Conservation (phyloP, 2,329 filamentous ascomycete species). For the Xylariales sp. region DNA sequence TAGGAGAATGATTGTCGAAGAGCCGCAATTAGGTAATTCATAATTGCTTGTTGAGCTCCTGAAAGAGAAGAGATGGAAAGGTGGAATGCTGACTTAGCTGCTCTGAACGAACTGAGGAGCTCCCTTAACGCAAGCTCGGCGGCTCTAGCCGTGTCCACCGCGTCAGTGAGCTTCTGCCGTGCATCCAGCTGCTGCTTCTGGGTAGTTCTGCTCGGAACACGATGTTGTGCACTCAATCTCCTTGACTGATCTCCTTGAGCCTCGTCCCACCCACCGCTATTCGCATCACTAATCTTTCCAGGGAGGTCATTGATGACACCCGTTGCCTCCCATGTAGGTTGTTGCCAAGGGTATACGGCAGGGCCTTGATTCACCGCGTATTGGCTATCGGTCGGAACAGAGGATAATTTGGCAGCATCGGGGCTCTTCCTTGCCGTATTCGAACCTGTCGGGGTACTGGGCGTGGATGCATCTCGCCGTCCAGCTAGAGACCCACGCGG, state of each 20-base stretch:
- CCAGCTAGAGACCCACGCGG: slow-evolving; percentile 60
- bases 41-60: too few species aligned
- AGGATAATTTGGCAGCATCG: slow-evolving; percentile 15
- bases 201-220: slow-evolving; percentile 42
- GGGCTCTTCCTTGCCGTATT: slow-evolving; percentile 5
- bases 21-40: too few species aligned
- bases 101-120: slow-evolving; percentile 73
- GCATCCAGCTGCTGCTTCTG: slow-evolving; percentile 61
- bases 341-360: slow-evolving; percentile 40
- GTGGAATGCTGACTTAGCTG: slow-evolving; percentile 65
- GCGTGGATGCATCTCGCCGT: slow-evolving; percentile 59
- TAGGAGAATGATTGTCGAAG: too few species aligned
- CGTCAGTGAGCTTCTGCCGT: slow-evolving; percentile 61
- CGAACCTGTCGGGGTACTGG: slow-evolving; percentile 42
- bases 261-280: slow-evolving; percentile 27
- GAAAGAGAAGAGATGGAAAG: too few species aligned
- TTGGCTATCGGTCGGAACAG: slow-evolving; percentile 36
- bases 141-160: slow-evolving; percentile 74
- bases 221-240: slow-evolving; percentile 21
- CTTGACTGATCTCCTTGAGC: slow-evolving; percentile 2
- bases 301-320: slow-evolving; percentile 75
- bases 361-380: slow-evolving; percentile 44
- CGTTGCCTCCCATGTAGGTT: slow-evolving; percentile 69
- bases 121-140: slow-evolving; percentile 83
- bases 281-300: slow-evolving; percentile 36